Evolutionary conservation across 164 flowering plant genomes (phyloP).

Genomic region (Tinospora cordifolia): DNA sequence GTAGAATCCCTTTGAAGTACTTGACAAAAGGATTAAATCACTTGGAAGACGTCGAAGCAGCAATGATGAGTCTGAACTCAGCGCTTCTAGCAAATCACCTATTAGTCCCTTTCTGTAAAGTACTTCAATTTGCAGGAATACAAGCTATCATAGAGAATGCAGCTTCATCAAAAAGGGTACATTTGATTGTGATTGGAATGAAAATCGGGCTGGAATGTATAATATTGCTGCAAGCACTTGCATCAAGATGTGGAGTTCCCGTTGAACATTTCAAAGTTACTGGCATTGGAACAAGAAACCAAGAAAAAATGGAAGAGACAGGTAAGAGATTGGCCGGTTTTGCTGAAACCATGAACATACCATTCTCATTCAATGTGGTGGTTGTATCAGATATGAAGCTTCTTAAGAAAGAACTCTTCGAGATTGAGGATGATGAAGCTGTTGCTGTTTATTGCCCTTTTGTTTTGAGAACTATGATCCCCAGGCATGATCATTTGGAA

Average conservation of each 20-base stretch:
- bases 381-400: conserved; percentile 29
- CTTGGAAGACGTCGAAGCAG: conserved; percentile 19
- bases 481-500: conserved; percentile 25
- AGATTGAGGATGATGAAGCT: conserved; percentile 31
- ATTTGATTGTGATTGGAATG: conserved; percentile 41
- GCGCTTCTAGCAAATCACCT: conserved; percentile 21
- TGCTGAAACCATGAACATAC: conserved; percentile 29
- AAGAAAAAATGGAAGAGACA: conserved; percentile 20
- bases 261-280: conserved; percentile 46
- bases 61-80: conserved; percentile 15
- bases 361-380: conserved; percentile 28
- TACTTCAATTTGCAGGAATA: conserved; percentile 37
- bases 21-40: background rate
- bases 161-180: conserved; percentile 34
- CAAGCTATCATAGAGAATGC: conserved; percentile 42
- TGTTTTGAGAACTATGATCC: conserved; percentile 15
- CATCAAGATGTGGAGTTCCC: conserved; percentile 15
- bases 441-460: conserved; percentile 26
- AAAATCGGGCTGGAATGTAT: conserved; percentile 35
- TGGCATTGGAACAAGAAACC: conserved; percentile 25
- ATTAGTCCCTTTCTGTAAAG: conserved; percentile 29
- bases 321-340: conserved; percentile 28
- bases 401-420: conserved; percentile 29
- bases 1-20: conserved; percentile 19
- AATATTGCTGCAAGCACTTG: conserved; percentile 48